A percentile compares a stretch with the other conserved stretches of the same genome.
Conservation (phyloP, 352 stramenopile species). For the Pythium guiyangense region DNA sequence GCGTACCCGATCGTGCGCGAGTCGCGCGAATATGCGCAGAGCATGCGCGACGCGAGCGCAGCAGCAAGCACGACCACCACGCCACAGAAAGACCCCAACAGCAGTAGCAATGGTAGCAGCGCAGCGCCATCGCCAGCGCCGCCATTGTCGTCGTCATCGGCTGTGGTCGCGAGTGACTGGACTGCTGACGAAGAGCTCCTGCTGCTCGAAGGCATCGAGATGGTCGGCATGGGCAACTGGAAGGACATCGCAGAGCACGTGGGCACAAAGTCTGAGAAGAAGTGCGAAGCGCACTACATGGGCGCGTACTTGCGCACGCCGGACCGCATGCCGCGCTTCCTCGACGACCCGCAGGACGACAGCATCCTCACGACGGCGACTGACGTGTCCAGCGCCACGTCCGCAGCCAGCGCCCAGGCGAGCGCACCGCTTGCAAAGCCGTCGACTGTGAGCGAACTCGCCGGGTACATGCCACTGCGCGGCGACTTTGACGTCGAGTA, state of each 20-base stretch:
- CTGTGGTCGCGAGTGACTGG: slow-evolving; percentile 55
- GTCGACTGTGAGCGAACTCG: slow-evolving; percentile 32
- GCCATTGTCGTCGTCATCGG: background rate
- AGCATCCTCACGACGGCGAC: too few species aligned
- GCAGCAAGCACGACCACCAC: slow-evolving; percentile 7
- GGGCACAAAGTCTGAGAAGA: slow-evolving; percentile 79
- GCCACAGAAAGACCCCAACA: slow-evolving; percentile 16
- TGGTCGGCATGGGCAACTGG: slow-evolving; percentile 97
- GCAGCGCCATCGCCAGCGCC: background rate
- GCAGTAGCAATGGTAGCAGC: slow-evolving; percentile 9
- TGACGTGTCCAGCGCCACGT: background rate
- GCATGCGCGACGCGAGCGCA: background rate
- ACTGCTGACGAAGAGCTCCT: slow-evolving; percentile 95
- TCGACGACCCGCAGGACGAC: slow-evolving; percentile 34
- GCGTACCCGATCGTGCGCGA: slow-evolving; percentile 71
- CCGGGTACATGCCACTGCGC: slow-evolving; percentile 95
- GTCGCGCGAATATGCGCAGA: slow-evolving; percentile 13
- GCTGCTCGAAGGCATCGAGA: slow-evolving; percentile 94
- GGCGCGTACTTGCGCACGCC: slow-evolving; percentile 60
- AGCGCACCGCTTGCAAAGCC: background rate
- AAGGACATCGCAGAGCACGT: slow-evolving; percentile 89
- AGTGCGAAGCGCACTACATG: slow-evolving; percentile 90
- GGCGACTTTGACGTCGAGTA: slow-evolving; percentile 98
- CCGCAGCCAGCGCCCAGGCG: background rate
- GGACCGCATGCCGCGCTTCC: slow-evolving; percentile 62